Conservation (phyloP, 805 yeast genomes). For the Wickerhamiella dianesei region DNA sequence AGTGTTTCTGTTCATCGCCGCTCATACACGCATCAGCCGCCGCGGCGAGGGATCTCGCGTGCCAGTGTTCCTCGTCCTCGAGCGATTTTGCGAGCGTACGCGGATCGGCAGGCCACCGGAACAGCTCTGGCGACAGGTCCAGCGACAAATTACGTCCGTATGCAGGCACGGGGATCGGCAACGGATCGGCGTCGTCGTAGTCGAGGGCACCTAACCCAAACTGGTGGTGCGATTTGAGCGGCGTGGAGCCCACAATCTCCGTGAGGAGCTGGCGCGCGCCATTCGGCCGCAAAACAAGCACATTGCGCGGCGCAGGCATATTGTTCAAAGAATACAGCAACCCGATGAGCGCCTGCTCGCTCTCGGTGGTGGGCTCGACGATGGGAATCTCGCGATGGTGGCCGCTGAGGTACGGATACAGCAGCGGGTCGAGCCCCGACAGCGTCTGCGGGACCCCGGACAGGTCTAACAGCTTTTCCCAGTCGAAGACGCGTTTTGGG, state of each 20-base stretch:
- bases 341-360: slow-evolving; percentile 5
- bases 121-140: not conserved
- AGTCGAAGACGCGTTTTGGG: slow-evolving; percentile 9
- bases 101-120: not conserved
- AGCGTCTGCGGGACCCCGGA: slow-evolving; percentile 2
- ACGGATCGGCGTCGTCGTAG: not conserved
- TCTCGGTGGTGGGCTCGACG: slow-evolving; percentile 1
- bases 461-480: slow-evolving; percentile 20
- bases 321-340: not conserved
- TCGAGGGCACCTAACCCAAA: not conserved
- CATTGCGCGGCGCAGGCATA: slow-evolving; percentile 5
- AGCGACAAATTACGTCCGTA: not conserved
- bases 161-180: not conserved
- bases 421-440: slow-evolving; percentile 2
- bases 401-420: slow-evolving; percentile 6
- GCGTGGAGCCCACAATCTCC: not conserved
- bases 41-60: not conserved
- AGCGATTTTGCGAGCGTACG: not conserved
- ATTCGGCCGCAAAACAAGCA: slow-evolving; percentile 1
- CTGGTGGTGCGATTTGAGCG: not conserved
- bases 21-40: not conserved
- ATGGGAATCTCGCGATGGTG: slow-evolving; percentile 2
- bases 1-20: slow-evolving; percentile 14
- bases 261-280: not conserved
- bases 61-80: not conserved